phyloP scores from a whole-genome alignment of 23 red algal genomes.

The Gracilaria vermiculophylla region DNA sequence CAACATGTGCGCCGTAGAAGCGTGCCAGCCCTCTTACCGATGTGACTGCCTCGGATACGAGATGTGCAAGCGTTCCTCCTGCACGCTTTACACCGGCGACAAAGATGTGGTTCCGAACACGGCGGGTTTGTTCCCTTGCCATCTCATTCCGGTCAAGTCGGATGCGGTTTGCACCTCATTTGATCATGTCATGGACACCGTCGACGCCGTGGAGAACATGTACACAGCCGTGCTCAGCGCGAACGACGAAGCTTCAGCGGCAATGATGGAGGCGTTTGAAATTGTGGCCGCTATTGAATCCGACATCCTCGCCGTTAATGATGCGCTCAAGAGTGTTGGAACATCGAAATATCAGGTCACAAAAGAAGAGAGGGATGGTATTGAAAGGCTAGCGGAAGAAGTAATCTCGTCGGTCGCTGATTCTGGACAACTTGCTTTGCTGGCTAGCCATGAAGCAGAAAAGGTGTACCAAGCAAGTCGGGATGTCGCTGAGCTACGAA shows the following conservation, averaged over 20 bases:
- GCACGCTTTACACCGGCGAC: not conserved
- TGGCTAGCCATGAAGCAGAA: not conserved
- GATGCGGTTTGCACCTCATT: conserved; percentile 21
- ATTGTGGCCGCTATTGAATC: not conserved
- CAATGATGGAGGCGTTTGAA: conserved; percentile 1
- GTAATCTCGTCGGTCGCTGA: not conserved
- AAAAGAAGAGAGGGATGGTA: not conserved
- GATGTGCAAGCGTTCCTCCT: conserved; percentile 7
- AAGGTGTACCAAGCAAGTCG: conserved; percentile 1
- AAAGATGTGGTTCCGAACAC: conserved; percentile 6
- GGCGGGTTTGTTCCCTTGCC: conserved; percentile 9
- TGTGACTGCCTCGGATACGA: conserved; percentile 51
- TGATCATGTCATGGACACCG: conserved; percentile 30
- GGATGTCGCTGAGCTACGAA: not conserved
- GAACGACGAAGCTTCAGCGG: not conserved
- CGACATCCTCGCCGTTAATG: not conserved
- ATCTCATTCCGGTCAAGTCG: not conserved
- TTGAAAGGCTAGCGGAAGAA: not conserved
- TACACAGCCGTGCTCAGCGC: not conserved
- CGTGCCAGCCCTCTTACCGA: conserved; percentile 19
- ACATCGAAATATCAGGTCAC: not conserved
- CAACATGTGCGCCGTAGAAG: conserved; percentile 1
- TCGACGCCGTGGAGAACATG: conserved; percentile 15
- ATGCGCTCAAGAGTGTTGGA: not conserved
- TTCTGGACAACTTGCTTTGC: not conserved